phyloP scores from a whole-genome alignment of 495 filamentous ascomycete genomes.

The Trichoderma reesei region DNA sequence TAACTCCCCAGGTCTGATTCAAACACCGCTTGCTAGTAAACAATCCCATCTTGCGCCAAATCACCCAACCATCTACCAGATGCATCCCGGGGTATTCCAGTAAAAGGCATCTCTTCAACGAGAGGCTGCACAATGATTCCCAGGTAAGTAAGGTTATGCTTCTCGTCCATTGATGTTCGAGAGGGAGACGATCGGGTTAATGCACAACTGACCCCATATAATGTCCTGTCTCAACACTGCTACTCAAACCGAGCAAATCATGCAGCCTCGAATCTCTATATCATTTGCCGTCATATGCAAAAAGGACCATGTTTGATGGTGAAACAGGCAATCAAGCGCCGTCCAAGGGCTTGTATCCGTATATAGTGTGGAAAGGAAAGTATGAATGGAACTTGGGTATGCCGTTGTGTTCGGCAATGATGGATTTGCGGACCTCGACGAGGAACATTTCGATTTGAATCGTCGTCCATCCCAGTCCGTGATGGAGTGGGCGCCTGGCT shows the following conservation, averaged over 20 bases:
- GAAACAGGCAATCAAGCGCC: neutral
- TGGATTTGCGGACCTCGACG: slow-evolving; percentile 26
- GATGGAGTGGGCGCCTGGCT: slow-evolving; percentile 19
- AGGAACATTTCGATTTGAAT: slow-evolving; percentile 32
- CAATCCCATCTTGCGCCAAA: neutral
- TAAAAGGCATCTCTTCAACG: neutral
- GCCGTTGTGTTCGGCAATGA: slow-evolving; percentile 17
- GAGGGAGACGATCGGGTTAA: no score
- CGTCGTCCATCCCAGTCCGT: slow-evolving; percentile 26
- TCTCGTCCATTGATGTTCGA: no score
- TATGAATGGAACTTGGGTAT: slow-evolving; percentile 23
- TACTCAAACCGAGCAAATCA: neutral
- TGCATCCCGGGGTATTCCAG: no score
- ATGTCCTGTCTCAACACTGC: no score
- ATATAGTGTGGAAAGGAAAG: slow-evolving; percentile 23
- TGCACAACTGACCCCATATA: no score
- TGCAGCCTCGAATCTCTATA: neutral
- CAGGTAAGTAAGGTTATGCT: no score
- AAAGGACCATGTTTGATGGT: neutral
- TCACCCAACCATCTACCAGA: neutral
- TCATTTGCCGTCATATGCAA: neutral
- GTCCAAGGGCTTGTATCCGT: slow-evolving; percentile 24
- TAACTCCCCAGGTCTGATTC: no score
- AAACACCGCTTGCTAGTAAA: no score
- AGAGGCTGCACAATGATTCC: neutral